Evolutionary conservation across 106 monocot genomes (phyloP).

Genomic region (Apostasia shenzhenica): DNA sequence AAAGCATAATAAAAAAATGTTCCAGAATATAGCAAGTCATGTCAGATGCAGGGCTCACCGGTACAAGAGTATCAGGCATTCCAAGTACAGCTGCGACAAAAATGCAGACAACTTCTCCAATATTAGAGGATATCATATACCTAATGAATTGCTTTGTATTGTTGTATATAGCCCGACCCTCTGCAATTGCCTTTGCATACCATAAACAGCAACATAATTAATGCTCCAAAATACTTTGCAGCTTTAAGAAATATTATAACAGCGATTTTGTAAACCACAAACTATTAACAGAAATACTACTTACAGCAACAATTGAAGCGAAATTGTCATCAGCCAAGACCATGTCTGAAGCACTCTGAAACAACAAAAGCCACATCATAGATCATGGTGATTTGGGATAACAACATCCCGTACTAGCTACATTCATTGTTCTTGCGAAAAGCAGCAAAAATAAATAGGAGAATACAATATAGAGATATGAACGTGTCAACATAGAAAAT

Average conservation of each 20-base stretch:
- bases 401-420: too few relatives aligned
- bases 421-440: too few relatives aligned
- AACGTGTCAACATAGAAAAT: too few relatives aligned
- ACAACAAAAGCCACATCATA: constrained; percentile 5
- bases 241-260: background rate
- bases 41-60: constrained; percentile 42
- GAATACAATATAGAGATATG: too few relatives aligned
- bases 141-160: constrained; percentile 99
- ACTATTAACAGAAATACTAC: constrained; percentile 9
- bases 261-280: background rate
- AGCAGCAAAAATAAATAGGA: too few relatives aligned
- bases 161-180: constrained; percentile 98
- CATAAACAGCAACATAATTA: constrained; percentile 7
- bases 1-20: background rate
- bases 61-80: constrained; percentile 95
- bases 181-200: constrained; percentile 82
- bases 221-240: background rate
- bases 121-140: constrained; percentile 99
- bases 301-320: constrained; percentile 94
- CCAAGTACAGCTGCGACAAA: constrained; percentile 98
- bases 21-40: background rate
- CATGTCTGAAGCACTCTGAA: constrained; percentile 99
- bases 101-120: constrained; percentile 99
- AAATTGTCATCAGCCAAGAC: constrained; percentile 99
- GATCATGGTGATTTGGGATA: background rate